Evolutionary conservation across 176 grass and related monocot genomes (phyloP).

Genomic region (Pontederia paniculata): DNA sequence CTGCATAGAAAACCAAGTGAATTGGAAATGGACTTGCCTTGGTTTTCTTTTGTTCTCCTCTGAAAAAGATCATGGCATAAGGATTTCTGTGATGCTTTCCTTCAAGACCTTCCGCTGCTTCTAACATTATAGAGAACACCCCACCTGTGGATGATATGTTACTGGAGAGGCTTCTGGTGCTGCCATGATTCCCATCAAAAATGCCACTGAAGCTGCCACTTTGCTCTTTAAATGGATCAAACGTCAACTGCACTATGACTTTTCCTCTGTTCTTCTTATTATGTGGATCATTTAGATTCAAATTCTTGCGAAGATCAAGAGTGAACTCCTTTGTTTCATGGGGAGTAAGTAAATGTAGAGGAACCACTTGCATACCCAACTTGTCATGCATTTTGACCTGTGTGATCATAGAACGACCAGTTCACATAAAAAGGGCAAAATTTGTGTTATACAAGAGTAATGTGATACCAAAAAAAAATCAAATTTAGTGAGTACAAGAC

Average conservation of each 20-base stretch:
- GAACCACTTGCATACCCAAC: conserved; percentile 80
- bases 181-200: conserved; percentile 23
- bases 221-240: conserved; percentile 83
- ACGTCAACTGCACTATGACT: conserved; percentile 64
- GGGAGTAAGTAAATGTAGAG: conserved; percentile 52
- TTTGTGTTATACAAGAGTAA: conserved; percentile 13
- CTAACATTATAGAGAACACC: conserved; percentile 51
- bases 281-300: conserved; percentile 68
- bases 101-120: conserved; percentile 74
- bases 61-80: conserved; percentile 56
- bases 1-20: too few species aligned
- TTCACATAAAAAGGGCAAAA: not conserved
- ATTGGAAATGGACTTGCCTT: conserved; percentile 34
- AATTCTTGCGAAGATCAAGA: conserved; percentile 67
- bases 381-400: conserved; percentile 94
- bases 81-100: conserved; percentile 83
- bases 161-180: not conserved
- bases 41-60: conserved; percentile 70
- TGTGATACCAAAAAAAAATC: not conserved
- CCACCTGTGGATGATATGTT: conserved; percentile 28
- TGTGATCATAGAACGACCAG: not conserved
- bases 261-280: conserved; percentile 84
- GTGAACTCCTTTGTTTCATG: conserved; percentile 62
- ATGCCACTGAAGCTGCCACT: conserved; percentile 12
- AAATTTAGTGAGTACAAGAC: not conserved